A percentile compares a stretch with the other conserved stretches of the same genome.
These are phyloP conservation scores for Sclerotinia spermophila DNA, from an alignment of 2,329 filamentous ascomycete genomes.

Conservation along the genomic window DNA sequence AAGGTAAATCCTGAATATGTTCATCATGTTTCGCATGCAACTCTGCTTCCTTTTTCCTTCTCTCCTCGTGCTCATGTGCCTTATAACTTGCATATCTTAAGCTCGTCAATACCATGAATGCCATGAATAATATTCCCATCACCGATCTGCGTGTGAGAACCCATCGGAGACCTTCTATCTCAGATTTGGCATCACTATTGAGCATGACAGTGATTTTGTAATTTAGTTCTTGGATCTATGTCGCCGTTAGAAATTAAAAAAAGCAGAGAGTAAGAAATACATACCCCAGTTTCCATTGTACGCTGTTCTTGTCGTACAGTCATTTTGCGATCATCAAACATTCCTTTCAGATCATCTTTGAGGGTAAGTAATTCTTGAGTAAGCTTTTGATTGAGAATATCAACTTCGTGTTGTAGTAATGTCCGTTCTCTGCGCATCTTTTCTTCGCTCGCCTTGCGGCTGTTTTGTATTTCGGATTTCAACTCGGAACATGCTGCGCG, in stretches of 20 bases:
- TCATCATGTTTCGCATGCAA: constrained; percentile 42
- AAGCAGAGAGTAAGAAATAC: constrained; percentile 32
- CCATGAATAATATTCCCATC: constrained; percentile 64
- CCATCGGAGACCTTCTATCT: constrained; percentile 91
- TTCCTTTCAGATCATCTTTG: constrained; percentile 87
- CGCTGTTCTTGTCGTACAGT: constrained; percentile 84
- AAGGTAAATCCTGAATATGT: constrained; percentile 41
- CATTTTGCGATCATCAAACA: constrained; percentile 97
- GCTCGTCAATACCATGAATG: constrained; percentile 55
- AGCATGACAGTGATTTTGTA: constrained; percentile 92
- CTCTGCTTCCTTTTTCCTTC: constrained; percentile 32
- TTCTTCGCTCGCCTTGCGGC: constrained; percentile 72
- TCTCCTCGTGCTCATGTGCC: constrained; percentile 35
- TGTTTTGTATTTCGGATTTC: constrained; percentile 78
- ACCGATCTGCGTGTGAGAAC: constrained; percentile 65
- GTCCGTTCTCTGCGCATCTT: constrained; percentile 78
- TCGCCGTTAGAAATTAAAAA: neutral
- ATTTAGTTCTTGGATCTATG: constrained; percentile 83
- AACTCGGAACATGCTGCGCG: constrained; percentile 90
- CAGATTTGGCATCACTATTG: constrained; percentile 84
- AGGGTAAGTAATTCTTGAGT: constrained; percentile 78
- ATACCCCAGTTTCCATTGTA: constrained; percentile 72
- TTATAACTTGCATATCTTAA: constrained; percentile 58
- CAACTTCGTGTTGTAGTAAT: constrained; percentile 89
- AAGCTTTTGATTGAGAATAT: constrained; percentile 80